Evolutionary conservation across 768 basidiomycete species (phyloP), one percentile per base, ranked within the genome.

Genomic region (Mycena latifolia): DNA sequence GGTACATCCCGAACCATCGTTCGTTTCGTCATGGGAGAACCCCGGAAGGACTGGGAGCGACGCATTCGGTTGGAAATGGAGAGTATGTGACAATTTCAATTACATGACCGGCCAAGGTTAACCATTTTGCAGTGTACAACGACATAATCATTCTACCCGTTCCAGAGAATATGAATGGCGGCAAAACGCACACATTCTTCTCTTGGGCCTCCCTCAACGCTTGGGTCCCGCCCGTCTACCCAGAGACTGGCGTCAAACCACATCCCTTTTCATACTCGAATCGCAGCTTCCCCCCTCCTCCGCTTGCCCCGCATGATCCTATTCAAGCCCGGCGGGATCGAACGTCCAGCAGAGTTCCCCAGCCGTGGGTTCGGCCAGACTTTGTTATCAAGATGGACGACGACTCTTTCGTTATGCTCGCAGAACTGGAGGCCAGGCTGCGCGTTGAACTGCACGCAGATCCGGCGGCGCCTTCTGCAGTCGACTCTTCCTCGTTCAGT

Each of bases 331-430:
- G 86, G 82, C 73, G 78, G 39, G 87, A 91, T 70, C 73, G 80
- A 43, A 74, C 75, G 28, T 77, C 82, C 0, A 80, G 77, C 20
- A 75, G 9, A 14, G 35, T 78, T 29, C 79, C 84, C 4, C 79
- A 76, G 46, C 84, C 87, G 9, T 96, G 94, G 93, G 91, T 91
- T 24, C 85, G 92, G 41, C 96, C 95, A 14, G 95, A 98, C 76
- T 98, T 89, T 73, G 89, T 99, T 45, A 88, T 93, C 72, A 99
- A 99, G 79, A 93, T 92, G 1, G 96, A 99, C 76, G 96, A 99
- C 73, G 96, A 99, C 77, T 89, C 94, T 10, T 97, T 99, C 72
- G 87, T 99, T 55, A 96, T 98, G 88, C 86, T 99, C 33, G 93
- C 93, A 2, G 96, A 99, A 76, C 84, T 99, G 20, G 96, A 99